Percentiles rank a stretch among this genome's conserved stretches.
These are phyloP conservation scores for Talaromyces funiculosus DNA, from an alignment of 2,329 filamentous ascomycete species.

Conservation along the genomic window DNA sequence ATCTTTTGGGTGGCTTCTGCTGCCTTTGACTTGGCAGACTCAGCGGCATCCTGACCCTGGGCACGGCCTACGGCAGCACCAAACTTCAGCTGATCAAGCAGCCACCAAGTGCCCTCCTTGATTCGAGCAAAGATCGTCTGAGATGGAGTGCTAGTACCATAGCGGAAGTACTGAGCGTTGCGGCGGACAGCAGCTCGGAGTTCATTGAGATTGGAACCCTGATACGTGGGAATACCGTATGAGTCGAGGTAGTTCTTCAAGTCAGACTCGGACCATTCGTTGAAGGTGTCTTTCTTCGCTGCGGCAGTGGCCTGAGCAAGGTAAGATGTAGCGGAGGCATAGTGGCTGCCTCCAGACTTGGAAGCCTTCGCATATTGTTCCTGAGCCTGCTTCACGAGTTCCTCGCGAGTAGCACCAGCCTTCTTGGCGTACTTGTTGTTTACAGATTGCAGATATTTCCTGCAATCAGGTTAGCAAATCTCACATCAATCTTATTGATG, in stretches of 20 bases:
- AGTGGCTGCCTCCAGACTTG: constrained; percentile 40
- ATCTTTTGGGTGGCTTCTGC: constrained; percentile 46
- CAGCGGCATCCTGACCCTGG: constrained; percentile 45
- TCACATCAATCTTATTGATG: constrained; percentile 16
- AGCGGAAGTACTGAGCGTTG: constrained; percentile 70
- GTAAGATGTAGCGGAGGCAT: constrained; percentile 66
- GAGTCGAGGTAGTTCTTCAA: constrained; percentile 75
- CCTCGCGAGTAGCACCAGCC: constrained; percentile 63
- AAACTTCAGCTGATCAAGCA: constrained; percentile 45
- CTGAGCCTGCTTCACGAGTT: constrained; percentile 57
- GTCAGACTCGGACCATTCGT: constrained; percentile 65
- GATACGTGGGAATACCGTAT: constrained; percentile 65
- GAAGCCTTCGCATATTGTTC: constrained; percentile 44
- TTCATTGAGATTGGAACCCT: constrained; percentile 63
- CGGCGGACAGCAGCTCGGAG: constrained; percentile 65
- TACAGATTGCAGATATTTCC: constrained; percentile 45
- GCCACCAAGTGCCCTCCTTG: constrained; percentile 42
- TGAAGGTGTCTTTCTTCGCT: constrained; percentile 62
- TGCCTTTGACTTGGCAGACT: constrained; percentile 37
- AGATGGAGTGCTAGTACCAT: constrained; percentile 63
- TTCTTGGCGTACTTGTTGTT: constrained; percentile 55
- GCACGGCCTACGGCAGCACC: constrained; percentile 44
- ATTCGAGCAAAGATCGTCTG: constrained; percentile 63
- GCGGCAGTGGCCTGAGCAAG: constrained; percentile 59
- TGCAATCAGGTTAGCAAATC: constrained; percentile 40